Base-by-base conservation (phyloP, 371 early-diverging fungal genomes). In the Mycotypha africana region DNA sequence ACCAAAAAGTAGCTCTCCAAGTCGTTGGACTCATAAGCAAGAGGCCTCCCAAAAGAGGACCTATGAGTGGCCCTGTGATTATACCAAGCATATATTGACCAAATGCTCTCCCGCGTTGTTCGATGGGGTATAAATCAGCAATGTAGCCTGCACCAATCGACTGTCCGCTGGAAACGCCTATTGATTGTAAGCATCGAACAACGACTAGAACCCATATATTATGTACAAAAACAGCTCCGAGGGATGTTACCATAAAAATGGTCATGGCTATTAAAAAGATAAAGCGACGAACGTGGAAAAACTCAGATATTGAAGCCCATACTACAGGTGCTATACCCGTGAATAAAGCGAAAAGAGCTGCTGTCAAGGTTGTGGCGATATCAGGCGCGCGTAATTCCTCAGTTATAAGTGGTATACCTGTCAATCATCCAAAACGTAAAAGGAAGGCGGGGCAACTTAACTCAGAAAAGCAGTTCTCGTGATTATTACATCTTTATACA, bases 301-400 rank as follows among this genome's bases (percentile, higher is more conserved):
- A 44, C 53, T 89, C 90, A 0, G 86, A 81, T n/a, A 81, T 23
- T 2, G 79, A 70, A 16, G 81, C 85, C 81, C 81, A 86, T 16
- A 85, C 49, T 0, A 90, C 51, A 22, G 82, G 80, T 22, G 74
- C 68, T 37, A 82, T 67, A 15, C 79, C 82, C 69, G 78, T 71
- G 25, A 67, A 62, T 19, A 82, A 54, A 20, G 79, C 62, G 36
- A 79, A 82, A 10, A 76, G 45, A 4, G 79, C 74, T 10, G 78
- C 75, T 2, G 80, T 77, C 31, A 77, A 53, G 40, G 76, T 76
- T 37, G 77, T 75, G 12, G 67, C 63, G 7, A 70, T 74, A 19
- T 59, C 21, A 2, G 76, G 60, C 3, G 79, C 71, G 23, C 71
- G 23, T 14, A 82, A 61, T 15, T 78, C 78, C 12, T 43, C 30